A percentile compares a stretch with the other conserved stretches of the same genome.
These are phyloP conservation scores for Aspergillus indologenus DNA, from an alignment of 495 filamentous ascomycete genomes.

Conservation along the genomic window DNA sequence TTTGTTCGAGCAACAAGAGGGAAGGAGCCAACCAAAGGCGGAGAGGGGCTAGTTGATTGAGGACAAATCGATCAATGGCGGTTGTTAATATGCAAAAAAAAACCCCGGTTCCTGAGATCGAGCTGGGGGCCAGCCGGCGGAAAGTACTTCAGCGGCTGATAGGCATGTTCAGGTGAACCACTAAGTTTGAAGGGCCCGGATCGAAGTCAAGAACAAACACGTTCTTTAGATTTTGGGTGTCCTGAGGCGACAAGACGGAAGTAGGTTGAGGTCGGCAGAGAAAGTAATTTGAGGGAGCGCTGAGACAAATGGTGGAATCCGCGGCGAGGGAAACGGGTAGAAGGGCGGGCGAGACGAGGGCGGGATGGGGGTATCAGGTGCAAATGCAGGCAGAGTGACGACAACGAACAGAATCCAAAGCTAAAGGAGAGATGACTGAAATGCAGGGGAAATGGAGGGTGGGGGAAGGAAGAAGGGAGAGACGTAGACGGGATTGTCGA, in stretches of 20 bases:
- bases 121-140: conserved; percentile 27
- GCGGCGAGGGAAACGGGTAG: conserved; percentile 2
- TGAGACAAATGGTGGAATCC: not conserved
- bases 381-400: not conserved
- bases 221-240: not conserved
- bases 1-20: conserved; percentile 7
- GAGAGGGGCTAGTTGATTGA: conserved; percentile 7
- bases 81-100: conserved; percentile 7
- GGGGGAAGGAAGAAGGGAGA: conserved; percentile 3
- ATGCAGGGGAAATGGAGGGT: conserved; percentile 12
- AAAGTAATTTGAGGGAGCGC: not conserved
- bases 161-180: conserved; percentile 23
- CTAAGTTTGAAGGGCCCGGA: not conserved
- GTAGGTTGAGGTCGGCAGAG: not conserved
- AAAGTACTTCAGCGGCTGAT: conserved; percentile 26
- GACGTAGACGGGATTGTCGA: conserved; percentile 1
- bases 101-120: conserved; percentile 9
- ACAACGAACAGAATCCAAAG: conserved; percentile 6
- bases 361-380: conserved; percentile 4
- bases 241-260: not conserved
- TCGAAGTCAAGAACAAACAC: not conserved
- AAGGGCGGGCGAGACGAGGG: not conserved
- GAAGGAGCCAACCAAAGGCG: not conserved
- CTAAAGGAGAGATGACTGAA: conserved; percentile 3
- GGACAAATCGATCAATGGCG: conserved; percentile 12